Evolutionary conservation across 495 filamentous ascomycete genomes (phyloP), one percentile per base, ranked within the genome.

Genomic region (Penicillium cinerascens): DNA sequence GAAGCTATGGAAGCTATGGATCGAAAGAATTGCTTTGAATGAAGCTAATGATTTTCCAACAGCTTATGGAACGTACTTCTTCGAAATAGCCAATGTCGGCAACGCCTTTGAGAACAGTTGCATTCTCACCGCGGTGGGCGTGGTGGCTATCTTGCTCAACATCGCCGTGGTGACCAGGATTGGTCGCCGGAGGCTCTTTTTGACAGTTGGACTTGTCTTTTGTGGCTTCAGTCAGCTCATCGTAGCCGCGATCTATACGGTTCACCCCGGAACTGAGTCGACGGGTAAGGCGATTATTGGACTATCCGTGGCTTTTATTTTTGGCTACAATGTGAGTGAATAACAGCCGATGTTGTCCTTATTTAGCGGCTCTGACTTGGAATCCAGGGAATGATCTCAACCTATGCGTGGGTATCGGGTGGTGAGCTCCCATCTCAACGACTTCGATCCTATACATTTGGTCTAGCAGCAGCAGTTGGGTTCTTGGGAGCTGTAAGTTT

Each of bases 21-120:
- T 29, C 1, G 26, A 9, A 29, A 29, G 6, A 29, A 10, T 1
- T 5, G 26, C 25, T 29, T 29, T 4, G 36, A 4, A 38, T 38
- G 36, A 38, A 2, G 37, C 8, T 38, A 42, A 23, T 10, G 29
- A 42, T 13, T 4, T 16, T 0, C 11, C 0, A 4, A 25, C 17
- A 61, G 79, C 79, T 0, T 86, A 83, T 57, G 79, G 80, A 44
- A 83, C 82, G 1, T 86, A 85, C 61, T 86, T 85, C 71, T 83
- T 86, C 62, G 73, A 78, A 55, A 86, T 86, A 78, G 79, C 81
- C 25, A 70, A 78, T 29, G 75, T 84, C 8, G 75, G 76, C 18
- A 72, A 80, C 49, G 76, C 82, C 6, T 86, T 86, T 63, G 73
- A 72, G 54, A 84, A 83, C 64, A 68, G 75, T 42, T 81, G 80